phyloP scores from a whole-genome alignment of 164 flowering plant genomes.

The Vitis cinerea region DNA sequence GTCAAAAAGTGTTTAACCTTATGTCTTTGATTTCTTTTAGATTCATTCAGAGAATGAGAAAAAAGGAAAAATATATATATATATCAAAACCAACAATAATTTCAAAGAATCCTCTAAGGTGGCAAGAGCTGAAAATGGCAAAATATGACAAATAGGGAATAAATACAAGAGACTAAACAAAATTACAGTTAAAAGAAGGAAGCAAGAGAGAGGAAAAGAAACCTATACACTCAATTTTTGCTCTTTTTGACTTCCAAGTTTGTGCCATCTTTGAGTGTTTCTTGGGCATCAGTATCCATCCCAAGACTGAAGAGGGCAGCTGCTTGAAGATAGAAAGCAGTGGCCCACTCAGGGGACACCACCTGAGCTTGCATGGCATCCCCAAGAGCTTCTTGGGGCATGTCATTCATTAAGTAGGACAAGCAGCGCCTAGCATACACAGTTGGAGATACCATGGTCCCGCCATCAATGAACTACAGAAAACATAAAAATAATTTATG shows the following conservation, averaged over 20 bases:
- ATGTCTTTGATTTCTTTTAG: no score
- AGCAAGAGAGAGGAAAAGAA: slow-evolving; percentile 4
- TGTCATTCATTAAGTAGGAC: slow-evolving; percentile 71
- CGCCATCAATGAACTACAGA: slow-evolving; percentile 77
- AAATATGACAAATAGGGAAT: background rate
- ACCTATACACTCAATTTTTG: slow-evolving; percentile 57
- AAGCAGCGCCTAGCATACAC: slow-evolving; percentile 81
- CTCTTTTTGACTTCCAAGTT: slow-evolving; percentile 65
- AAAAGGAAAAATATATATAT: background rate
- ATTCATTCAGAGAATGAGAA: background rate
- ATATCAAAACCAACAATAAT: background rate
- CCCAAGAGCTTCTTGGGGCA: slow-evolving; percentile 78
- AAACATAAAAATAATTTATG: background rate
- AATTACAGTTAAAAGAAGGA: background rate
- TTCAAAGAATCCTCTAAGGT: slow-evolving; percentile 8
- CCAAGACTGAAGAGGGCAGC: slow-evolving; percentile 80
- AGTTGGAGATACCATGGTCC: slow-evolving; percentile 90
- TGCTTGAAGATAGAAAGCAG: slow-evolving; percentile 82
- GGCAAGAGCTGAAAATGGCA: background rate
- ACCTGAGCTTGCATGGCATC: slow-evolving; percentile 92
- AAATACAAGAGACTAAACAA: slow-evolving; percentile 14
- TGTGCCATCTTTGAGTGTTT: slow-evolving; percentile 74
- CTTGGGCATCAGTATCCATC: slow-evolving; percentile 83
- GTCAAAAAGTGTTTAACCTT: no score
- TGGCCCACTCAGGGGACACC: slow-evolving; percentile 83